Percentiles rank a stretch among this genome's conserved stretches.
These are phyloP conservation scores for Oryza officinalis DNA, from an alignment of 176 grass and related monocot genomes.

Conservation along the genomic window DNA sequence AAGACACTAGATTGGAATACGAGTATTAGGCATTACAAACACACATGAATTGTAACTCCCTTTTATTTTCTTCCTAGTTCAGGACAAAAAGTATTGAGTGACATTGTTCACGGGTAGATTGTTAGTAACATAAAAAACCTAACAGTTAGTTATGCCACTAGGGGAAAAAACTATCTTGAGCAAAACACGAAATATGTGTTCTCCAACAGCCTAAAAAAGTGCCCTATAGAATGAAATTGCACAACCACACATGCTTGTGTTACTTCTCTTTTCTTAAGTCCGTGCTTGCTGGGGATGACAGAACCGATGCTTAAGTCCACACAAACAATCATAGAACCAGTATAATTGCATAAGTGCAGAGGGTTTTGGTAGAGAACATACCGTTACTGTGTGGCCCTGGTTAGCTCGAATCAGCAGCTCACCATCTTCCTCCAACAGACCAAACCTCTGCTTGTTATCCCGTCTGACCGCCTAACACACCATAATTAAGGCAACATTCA, in stretches of 20 bases:
- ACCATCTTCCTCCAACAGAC: slow-evolving; percentile 81
- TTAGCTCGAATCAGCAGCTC: slow-evolving; percentile 83
- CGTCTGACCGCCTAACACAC: slow-evolving; percentile 62
- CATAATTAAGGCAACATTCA: not conserved
- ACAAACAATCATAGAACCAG: not conserved
- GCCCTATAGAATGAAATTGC: slow-evolving; percentile 1
- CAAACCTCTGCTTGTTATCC: slow-evolving; percentile 85
- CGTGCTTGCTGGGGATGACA: not conserved
- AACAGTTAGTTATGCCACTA: not conserved
- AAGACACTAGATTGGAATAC: not conserved
- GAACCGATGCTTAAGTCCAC: not conserved
- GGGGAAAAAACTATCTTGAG: not conserved
- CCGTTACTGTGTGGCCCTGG: slow-evolving; percentile 75
- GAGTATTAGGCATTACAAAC: not conserved
- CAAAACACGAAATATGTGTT: not conserved
- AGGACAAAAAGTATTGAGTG: not conserved
- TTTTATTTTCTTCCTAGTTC: not conserved
- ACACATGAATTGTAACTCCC: not conserved
- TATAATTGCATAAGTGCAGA: not conserved
- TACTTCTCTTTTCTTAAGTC: not conserved
- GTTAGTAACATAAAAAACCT: not conserved
- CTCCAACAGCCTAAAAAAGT: not conserved
- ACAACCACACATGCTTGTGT: not conserved
- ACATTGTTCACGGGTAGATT: not conserved
- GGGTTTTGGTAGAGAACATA: slow-evolving; percentile 32